phyloP scores from a whole-genome alignment of 148 eudicot genomes.

The Agrostemma githago region DNA sequence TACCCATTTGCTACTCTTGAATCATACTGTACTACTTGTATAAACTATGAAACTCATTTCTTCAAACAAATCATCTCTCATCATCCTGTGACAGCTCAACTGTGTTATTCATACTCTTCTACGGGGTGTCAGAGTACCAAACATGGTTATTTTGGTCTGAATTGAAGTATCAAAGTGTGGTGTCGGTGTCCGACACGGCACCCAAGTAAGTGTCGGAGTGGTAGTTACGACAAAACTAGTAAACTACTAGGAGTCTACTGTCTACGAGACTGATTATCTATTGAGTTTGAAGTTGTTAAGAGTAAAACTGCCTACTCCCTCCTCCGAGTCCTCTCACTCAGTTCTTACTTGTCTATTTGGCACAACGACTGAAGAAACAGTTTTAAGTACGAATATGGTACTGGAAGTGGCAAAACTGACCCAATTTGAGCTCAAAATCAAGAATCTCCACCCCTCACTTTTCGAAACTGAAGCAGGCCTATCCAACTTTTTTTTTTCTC shows the following conservation, averaged over 20 bases:
- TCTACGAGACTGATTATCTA: too few species aligned
- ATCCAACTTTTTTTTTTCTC: background rate
- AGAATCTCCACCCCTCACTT: background rate
- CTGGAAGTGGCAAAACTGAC: background rate
- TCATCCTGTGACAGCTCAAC: background rate
- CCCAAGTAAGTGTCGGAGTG: background rate
- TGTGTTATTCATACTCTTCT: too few species aligned
- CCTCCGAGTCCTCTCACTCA: too few species aligned
- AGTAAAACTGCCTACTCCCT: too few species aligned
- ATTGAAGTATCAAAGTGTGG: too few species aligned
- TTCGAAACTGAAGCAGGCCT: background rate
- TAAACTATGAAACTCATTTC: background rate
- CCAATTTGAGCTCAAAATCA: background rate
- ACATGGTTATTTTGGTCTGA: too few species aligned
- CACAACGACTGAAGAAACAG: too few species aligned
- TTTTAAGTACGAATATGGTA: too few species aligned
- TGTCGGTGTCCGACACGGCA: background rate
- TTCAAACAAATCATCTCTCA: background rate
- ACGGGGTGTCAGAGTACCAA: too few species aligned
- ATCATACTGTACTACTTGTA: background rate
- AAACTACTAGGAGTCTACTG: too few species aligned
- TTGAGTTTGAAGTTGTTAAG: too few species aligned
- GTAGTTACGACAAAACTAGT: background rate
- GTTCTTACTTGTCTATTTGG: too few species aligned
- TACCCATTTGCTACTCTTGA: constrained; percentile 13